Evolutionary conservation across 1,139 yeast genomes (phyloP), one percentile per base, ranked within the genome.

Genomic region (Spathaspora sp.): DNA sequence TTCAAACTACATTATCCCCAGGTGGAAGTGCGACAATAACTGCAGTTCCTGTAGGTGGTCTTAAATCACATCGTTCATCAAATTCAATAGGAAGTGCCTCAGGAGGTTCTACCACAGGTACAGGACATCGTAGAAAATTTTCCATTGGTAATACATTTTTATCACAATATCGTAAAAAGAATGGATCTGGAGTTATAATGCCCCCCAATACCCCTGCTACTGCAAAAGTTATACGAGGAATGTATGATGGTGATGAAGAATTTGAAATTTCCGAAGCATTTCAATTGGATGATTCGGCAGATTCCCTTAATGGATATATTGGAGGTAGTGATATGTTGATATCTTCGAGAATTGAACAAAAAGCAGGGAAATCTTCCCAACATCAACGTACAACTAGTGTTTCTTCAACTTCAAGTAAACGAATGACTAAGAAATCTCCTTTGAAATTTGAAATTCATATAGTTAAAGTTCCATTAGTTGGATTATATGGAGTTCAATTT

Each of bases 401-500:
- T 24, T 56, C 67, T 13, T 60, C 60, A 42, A 58, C 56, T 36
- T 50, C 56, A 18, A 44, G 43, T 11, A 47, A 29, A 38, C 26
- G 39, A 10, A 11, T 34, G 49, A 43, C 52, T 20, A 56, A 58
- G 53, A 63, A 61, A 51, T 67, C 63, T 41, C 95, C 95, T 23
- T 75, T 93, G 59, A 85, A 86, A 58, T 93, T 93, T 65, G 98
- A 93, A 62, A 88, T 93, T 51, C 91, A 88, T 65, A 84, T 93
- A 54, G 98, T 91, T 42, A 89, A 89, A 63, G 96, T 93, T 45
- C 96, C 97, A 40, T 75, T 93, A 54, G 87, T 91, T 48, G 90
- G 95, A 10, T 74, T 93, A 51, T 90, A 88, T 55, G 99, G 98
- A 64, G 93, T 93, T 45, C 97, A 91, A 65, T 90, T 93, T 71